A percentile compares a stretch with the other conserved stretches of the same genome.
Conservation (phyloP, 106 monocot genomes). For the Phalaenopsis aphrodite region DNA sequence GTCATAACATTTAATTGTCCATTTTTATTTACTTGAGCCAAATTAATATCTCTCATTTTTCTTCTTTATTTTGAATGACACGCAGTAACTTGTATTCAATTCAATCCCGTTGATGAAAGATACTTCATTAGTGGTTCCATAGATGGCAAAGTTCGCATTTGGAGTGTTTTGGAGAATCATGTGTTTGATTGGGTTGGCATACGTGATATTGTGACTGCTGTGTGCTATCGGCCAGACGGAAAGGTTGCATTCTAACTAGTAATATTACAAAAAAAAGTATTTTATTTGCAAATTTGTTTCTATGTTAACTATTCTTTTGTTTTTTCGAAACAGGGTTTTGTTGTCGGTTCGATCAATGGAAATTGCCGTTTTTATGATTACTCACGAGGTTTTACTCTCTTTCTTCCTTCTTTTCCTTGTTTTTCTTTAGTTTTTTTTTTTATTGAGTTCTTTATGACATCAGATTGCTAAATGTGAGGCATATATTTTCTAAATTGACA, state of each 20-base stretch:
- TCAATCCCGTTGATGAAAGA: constrained; percentile 65
- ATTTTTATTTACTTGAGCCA: neutral
- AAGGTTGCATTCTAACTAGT: constrained; percentile 30
- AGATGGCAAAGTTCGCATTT: constrained; percentile 88
- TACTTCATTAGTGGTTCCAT: constrained; percentile 85
- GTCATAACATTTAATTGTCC: neutral
- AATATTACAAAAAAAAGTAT: neutral
- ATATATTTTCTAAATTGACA: neutral
- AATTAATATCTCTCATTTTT: neutral
- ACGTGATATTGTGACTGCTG: constrained; percentile 63
- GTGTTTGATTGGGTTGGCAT: constrained; percentile 77
- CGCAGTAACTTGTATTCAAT: constrained; percentile 82
- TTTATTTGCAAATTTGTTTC: neutral
- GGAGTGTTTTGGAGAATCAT: constrained; percentile 42
- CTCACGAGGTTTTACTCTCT: constrained; percentile 26
- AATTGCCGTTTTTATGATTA: constrained; percentile 55
- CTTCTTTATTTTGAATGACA: neutral
- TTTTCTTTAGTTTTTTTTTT: neutral
- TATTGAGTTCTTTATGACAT: neutral
- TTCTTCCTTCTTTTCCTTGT: neutral
- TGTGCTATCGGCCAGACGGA: constrained; percentile 68
- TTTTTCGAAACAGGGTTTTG: constrained; percentile 48
- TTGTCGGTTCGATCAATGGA: constrained; percentile 61
- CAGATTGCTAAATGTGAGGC: neutral
- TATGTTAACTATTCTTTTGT: neutral